These are phyloP conservation scores for Pestalotiopsis sp. DNA, from an alignment of 2,329 filamentous ascomycete genomes.

Conservation along the genomic window DNA sequence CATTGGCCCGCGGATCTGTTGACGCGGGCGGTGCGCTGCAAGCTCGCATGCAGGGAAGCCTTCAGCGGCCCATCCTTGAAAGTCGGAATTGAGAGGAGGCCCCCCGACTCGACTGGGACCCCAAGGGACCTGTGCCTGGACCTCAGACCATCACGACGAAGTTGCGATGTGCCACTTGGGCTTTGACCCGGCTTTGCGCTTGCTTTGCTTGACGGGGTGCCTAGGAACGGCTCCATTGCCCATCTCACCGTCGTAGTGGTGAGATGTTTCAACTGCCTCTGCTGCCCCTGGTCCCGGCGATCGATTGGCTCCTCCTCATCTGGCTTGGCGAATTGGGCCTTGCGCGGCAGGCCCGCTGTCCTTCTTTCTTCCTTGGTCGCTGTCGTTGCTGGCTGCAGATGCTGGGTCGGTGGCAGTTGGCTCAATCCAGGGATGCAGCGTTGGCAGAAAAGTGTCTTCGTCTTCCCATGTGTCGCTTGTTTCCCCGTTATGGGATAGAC, in stretches of 20 bases:
- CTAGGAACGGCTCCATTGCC: not conserved
- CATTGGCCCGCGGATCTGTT: conserved; percentile 2
- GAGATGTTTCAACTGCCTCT: not conserved
- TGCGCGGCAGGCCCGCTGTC: not conserved
- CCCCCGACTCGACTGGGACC: not conserved
- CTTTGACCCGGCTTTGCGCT: not conserved
- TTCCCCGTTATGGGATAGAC: conserved; percentile 6
- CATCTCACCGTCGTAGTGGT: not conserved
- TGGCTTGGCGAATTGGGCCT: not conserved
- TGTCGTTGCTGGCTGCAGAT: not conserved
- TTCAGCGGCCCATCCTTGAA: not conserved
- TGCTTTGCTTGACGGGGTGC: not conserved
- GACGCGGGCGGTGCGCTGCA: conserved; percentile 10
- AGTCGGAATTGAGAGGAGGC: conserved; percentile 1
- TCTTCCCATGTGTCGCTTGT: conserved; percentile 1
- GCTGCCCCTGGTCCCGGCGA: not conserved
- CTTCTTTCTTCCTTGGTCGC: not conserved
- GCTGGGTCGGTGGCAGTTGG: not conserved
- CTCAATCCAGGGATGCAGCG: not conserved
- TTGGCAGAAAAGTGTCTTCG: not conserved
- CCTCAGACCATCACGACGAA: not conserved
- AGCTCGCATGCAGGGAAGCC: not conserved
- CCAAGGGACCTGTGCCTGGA: not conserved
- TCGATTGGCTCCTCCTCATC: not conserved
- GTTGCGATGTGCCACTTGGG: not conserved